Conservation (phyloP, 2,329 filamentous ascomycete species). For the Pestalotiopsis sp. region DNA sequence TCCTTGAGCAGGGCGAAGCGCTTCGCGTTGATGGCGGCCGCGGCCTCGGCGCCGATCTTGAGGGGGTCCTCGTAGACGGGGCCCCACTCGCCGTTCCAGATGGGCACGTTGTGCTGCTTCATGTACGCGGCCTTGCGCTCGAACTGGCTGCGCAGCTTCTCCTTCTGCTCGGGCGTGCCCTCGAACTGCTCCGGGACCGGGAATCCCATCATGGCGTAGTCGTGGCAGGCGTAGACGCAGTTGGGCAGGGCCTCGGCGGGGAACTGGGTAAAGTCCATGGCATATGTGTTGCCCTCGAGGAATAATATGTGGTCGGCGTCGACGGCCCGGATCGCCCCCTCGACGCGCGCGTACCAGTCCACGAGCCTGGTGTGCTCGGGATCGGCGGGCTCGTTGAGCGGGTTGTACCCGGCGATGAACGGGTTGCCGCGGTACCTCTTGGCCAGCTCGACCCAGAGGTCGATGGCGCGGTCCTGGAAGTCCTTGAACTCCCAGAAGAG, state of each 20-base stretch:
- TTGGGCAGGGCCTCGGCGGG: constrained; percentile 39
- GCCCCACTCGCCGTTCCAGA: constrained; percentile 56
- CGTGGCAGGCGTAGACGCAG: constrained; percentile 50
- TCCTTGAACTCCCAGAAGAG: constrained; percentile 46
- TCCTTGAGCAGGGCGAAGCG: constrained; percentile 44
- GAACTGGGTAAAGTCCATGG: constrained; percentile 52
- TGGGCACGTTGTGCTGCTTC: constrained; percentile 40
- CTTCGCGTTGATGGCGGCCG: constrained; percentile 37
- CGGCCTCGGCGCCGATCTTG: constrained; percentile 38
- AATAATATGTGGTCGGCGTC: constrained; percentile 48
- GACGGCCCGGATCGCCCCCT: constrained; percentile 35
- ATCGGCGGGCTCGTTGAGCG: constrained; percentile 25
- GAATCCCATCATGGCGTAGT: constrained; percentile 50
- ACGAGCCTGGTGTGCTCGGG: constrained; percentile 33
- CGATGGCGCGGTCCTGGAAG: constrained; percentile 42
- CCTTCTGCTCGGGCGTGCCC: constrained; percentile 43
- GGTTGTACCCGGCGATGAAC: constrained; percentile 44
- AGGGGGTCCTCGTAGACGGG: constrained; percentile 48
- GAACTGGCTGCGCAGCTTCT: constrained; percentile 41
- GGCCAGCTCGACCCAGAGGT: constrained; percentile 42
- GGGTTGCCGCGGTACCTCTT: constrained; percentile 41
- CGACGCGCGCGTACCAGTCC: constrained; percentile 38
- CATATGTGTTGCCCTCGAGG: constrained; percentile 56
- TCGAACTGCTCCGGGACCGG: constrained; percentile 42
- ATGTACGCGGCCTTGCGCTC: constrained; percentile 48